Evolutionary conservation across 169 alveolate genomes (phyloP).

Genomic region (Plasmodium relictum): DNA sequence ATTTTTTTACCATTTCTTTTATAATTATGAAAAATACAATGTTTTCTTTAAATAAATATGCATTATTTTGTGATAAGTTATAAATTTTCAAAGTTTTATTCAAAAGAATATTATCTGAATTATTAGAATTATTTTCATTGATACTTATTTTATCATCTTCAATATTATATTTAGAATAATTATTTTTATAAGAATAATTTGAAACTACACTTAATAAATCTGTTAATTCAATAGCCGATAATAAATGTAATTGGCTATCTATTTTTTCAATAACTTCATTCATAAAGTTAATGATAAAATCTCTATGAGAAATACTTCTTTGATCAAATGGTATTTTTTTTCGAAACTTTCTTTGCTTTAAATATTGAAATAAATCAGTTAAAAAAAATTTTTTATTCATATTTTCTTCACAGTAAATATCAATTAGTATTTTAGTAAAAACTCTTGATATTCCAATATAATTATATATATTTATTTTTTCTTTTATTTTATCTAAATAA

Average conservation of each 20-base stretch:
- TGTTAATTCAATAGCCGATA: constrained; percentile 70
- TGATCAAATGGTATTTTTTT: constrained; percentile 44
- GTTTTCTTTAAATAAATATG: constrained; percentile 63
- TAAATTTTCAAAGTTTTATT: constrained; percentile 2
- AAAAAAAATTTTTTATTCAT: constrained; percentile 6
- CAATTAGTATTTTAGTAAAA: constrained; percentile 61
- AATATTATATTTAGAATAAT: constrained; percentile 26
- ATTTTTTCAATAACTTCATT: constrained; percentile 17
- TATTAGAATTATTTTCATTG: neutral
- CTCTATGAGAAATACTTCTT: constrained; percentile 49
- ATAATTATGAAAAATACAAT: constrained; percentile 34
- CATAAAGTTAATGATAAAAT: constrained; percentile 47
- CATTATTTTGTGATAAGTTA: constrained; percentile 23
- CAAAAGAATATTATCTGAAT: neutral
- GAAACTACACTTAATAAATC: constrained; percentile 69
- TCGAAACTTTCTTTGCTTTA: constrained; percentile 31
- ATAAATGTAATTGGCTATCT: constrained; percentile 39
- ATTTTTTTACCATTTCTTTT: constrained; percentile 30
- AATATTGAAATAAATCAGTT: constrained; percentile 21
- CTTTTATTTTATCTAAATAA: constrained; percentile 35
- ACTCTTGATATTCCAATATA: constrained; percentile 70
- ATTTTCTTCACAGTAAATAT: constrained; percentile 26
- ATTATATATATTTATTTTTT: constrained; percentile 51
- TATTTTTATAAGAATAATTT: constrained; percentile 51
- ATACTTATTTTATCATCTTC: neutral